phyloP scores from a whole-genome alignment of 805 yeast genomes.

The Maudiozyma bulderi region DNA sequence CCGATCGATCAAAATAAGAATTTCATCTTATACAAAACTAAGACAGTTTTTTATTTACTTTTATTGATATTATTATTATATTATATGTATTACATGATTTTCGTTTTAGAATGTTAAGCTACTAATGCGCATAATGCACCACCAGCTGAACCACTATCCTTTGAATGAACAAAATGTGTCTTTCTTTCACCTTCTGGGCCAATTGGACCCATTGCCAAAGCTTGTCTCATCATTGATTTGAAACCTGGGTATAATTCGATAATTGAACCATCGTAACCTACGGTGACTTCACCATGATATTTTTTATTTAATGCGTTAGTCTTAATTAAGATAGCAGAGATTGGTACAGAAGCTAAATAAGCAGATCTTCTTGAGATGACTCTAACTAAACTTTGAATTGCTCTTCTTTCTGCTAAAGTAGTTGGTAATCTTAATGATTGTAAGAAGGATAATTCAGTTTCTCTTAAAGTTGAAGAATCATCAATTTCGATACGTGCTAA shows the following conservation, averaged over 20 bases:
- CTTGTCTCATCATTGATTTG: constrained; percentile 70
- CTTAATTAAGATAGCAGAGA: constrained; percentile 67
- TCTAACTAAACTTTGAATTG: constrained; percentile 62
- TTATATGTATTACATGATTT: neutral
- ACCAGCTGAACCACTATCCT: constrained; percentile 85
- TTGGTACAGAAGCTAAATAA: constrained; percentile 74
- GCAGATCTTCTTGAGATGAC: constrained; percentile 89
- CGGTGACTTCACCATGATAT: constrained; percentile 68
- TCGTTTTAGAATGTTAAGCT: constrained; percentile 10
- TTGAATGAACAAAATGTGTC: constrained; percentile 69
- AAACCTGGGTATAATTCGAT: constrained; percentile 91
- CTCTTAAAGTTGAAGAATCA: constrained; percentile 59
- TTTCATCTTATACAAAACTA: too few species aligned
- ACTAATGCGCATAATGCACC: constrained; percentile 84
- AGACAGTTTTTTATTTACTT: neutral
- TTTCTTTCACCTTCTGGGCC: constrained; percentile 70
- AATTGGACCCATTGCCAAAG: constrained; percentile 57
- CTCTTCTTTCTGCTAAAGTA: constrained; percentile 57
- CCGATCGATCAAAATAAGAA: too few species aligned
- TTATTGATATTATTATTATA: neutral
- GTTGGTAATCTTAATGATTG: constrained; percentile 65
- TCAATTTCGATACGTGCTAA: constrained; percentile 81
- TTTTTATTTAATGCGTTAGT: constrained; percentile 51
- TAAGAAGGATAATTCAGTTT: constrained; percentile 58
- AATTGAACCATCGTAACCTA: constrained; percentile 94